Evolutionary conservation across 2,329 filamentous ascomycete species (phyloP), one percentile per base, ranked within the genome.

Genomic region (Microsporum audouinii): DNA sequence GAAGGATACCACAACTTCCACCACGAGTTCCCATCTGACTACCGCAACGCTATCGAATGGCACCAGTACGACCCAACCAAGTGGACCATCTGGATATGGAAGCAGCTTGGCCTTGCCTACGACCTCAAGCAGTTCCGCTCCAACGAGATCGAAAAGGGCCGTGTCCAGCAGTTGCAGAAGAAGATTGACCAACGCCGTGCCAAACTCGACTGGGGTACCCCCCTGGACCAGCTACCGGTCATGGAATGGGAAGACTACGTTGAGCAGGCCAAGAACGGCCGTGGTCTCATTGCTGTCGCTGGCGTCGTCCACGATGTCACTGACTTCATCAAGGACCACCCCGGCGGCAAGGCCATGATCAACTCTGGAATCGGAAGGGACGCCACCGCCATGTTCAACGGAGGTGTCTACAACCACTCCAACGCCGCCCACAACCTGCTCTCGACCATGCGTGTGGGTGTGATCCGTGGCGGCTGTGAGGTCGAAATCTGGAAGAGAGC

Each of bases 1-100:
- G 89, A 91, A 77, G 89, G 89, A 33, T 95, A 95, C 79, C 89
- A 95, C 82, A 95, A 95, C 82, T 95, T 95, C 82, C 89, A 95
- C 78, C 89, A 95, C 81, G 89, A 95, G 75, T 95, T 95, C 77
- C 90, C 90, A 60, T 92, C 88, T 10, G 89, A 95, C 75, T 95
- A 94, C 84, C 88, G 89, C 73, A 95, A 95, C 73, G 89, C 89
- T 64, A 92, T 94, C 68, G 81, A 90, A 76, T 95, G 89, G 89
- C 87, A 85, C 78, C 89, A 95, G 78, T 95, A 95, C 71, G 89
- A 95, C 74, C 89, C 89, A 55, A 95, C 89, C 74, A 95, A 95
- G 80, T 94, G 89, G 89, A 82, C 78, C 72, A 95, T 95, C 79
- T 89, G 85, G 85, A 69, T 80, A 62, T 91, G 88, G 86, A 94